Percentiles rank a stretch among this genome's conserved stretches.
phyloP scores from a whole-genome alignment of 2,329 filamentous ascomycete species.

The Phialocephala subalpina region DNA sequence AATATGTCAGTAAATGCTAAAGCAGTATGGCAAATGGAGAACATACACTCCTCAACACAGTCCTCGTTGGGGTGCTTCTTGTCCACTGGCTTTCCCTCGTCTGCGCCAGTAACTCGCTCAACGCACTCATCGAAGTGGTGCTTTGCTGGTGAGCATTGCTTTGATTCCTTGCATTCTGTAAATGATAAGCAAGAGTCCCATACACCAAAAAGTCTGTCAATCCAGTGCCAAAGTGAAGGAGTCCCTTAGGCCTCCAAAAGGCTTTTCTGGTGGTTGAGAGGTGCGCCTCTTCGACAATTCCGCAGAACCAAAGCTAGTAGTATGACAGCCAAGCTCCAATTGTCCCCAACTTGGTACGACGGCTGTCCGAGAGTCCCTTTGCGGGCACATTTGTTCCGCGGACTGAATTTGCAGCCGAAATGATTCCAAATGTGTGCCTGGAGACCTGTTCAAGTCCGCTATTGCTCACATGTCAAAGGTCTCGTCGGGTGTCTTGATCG shows the following conservation, averaged over 20 bases:
- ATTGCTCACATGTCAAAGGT: background rate
- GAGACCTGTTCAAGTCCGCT: background rate
- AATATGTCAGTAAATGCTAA: slow-evolving; percentile 31
- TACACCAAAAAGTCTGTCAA: background rate
- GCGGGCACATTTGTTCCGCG: background rate
- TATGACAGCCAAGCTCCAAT: background rate
- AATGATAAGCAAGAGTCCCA: slow-evolving; percentile 24
- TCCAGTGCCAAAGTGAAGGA: background rate
- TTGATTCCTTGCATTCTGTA: slow-evolving; percentile 88
- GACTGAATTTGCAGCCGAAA: background rate
- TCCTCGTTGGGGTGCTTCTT: slow-evolving; percentile 84
- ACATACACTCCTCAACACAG: slow-evolving; percentile 99
- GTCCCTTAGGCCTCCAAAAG: background rate
- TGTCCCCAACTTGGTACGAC: too few species aligned
- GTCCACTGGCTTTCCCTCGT: slow-evolving; percentile 67
- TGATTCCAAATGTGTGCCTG: background rate
- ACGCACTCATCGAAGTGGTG: slow-evolving; percentile 99
- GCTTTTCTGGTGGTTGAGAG: background rate
- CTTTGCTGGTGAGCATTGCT: slow-evolving; percentile 86
- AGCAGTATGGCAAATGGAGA: background rate
- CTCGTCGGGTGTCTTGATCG: background rate
- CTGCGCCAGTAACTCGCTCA: slow-evolving; percentile 79
- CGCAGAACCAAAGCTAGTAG: background rate
- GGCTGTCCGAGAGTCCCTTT: background rate
- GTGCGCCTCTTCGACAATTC: background rate